These are phyloP conservation scores for Serendipita sp. DNA, from an alignment of 1,284 basidiomycete species.

Conservation along the genomic window DNA sequence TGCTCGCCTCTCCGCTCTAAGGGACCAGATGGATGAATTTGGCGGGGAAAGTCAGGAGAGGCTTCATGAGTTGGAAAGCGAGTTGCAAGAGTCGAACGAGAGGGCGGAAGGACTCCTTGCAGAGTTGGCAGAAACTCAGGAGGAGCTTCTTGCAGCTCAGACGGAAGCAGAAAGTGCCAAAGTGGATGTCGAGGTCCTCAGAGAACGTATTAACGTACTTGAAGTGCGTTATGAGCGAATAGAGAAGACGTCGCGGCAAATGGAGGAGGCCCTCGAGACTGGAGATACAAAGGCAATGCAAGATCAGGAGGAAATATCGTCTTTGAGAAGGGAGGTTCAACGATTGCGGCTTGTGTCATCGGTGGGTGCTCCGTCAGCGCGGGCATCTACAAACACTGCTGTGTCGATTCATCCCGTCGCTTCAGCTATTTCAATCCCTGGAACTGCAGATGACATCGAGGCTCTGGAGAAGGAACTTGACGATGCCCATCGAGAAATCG, in stretches of 20 bases:
- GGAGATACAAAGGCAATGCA: conserved; percentile 48
- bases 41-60: conserved; percentile 29
- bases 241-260: conserved; percentile 40
- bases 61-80: conserved; percentile 46
- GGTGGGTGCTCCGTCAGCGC: conserved; percentile 6
- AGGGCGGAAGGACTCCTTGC: conserved; percentile 27
- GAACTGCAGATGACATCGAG: conserved; percentile 39
- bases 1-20: neutral
- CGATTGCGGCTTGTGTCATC: conserved; percentile 32
- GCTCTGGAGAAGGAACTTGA: conserved; percentile 66
- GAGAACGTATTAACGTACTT: conserved; percentile 35
- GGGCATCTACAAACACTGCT: conserved; percentile 12
- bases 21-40: neutral
- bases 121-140: conserved; percentile 37
- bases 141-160: conserved; percentile 32
- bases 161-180: conserved; percentile 26
- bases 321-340: conserved; percentile 37
- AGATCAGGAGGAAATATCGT: conserved; percentile 40
- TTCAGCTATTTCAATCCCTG: conserved; percentile 22
- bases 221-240: conserved; percentile 38
- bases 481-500: conserved; percentile 67
- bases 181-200: conserved; percentile 31
- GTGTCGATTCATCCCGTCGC: conserved; percentile 9
- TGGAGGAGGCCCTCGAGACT: conserved; percentile 59
- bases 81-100: conserved; percentile 48